Conservation (phyloP, 805 yeast species). For the Starmerella lactis-condensi region DNA sequence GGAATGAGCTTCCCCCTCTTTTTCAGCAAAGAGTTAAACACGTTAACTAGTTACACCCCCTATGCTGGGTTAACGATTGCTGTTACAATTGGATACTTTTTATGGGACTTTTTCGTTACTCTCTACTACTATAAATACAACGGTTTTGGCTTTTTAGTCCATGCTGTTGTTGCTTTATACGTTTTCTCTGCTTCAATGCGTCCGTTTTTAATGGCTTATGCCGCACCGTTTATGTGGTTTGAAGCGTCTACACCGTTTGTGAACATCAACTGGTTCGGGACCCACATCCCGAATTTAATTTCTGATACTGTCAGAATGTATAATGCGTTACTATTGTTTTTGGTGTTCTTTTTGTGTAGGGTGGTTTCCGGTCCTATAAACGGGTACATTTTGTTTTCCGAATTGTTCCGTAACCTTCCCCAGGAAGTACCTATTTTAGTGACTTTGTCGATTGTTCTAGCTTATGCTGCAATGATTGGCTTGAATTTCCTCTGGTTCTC, state of each 20-base stretch:
- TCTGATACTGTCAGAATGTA: constrained; percentile 35
- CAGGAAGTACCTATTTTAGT: constrained; percentile 29
- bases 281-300: constrained; percentile 54
- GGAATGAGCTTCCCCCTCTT: constrained; percentile 45
- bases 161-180: constrained; percentile 62
- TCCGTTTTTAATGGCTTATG: constrained; percentile 67
- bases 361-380: constrained; percentile 78
- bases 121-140: constrained; percentile 41
- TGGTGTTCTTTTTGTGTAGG: constrained; percentile 57
- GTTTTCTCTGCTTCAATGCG: constrained; percentile 46
- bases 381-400: constrained; percentile 27
- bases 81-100: constrained; percentile 63
- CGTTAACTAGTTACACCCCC: constrained; percentile 54
- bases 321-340: constrained; percentile 56
- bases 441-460: constrained; percentile 32
- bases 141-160: constrained; percentile 67
- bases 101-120: constrained; percentile 77
- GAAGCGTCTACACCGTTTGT: constrained; percentile 91
- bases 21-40: constrained; percentile 36
- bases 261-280: constrained; percentile 79
- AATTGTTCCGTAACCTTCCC: constrained; percentile 17
- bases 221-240: constrained; percentile 65
- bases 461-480: constrained; percentile 45
- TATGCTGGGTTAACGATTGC: constrained; percentile 58
- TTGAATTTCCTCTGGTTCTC: constrained; percentile 74